Evolutionary conservation across 441 rosid genomes (phyloP), one percentile per base, ranked within the genome.

Genomic region (Pelargonium fulgidum): DNA sequence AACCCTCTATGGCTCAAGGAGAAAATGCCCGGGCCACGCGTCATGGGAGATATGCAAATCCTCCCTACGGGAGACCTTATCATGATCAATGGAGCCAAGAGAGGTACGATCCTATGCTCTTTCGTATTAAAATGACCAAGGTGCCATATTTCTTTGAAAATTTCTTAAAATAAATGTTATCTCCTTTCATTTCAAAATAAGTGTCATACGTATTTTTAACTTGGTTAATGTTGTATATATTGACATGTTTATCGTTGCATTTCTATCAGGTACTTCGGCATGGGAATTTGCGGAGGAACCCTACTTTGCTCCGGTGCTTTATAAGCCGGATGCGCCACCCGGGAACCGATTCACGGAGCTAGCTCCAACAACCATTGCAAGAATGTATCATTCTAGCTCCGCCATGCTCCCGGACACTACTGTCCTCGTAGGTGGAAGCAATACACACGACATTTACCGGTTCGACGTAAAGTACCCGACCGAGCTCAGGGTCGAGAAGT

Each of bases 341-440:
- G 80, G 82, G 7, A 1, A 20, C 17, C 74, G 90, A 58, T 86
- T 87, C 48, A 67, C 59, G 7, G 82, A 68, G 50, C 74, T 85
- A 13, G 59, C 71, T 5, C 56, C 83, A 0, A 11, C 81, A 0
- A 70, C 20, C 3, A 87, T 89, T 26, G 69, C 92, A 2, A 85
- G 91, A 66, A 82, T 87, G 92, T 87, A 89, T 73, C 96, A 89
- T 68, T 82, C 96, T 6, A 26, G 82, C 9, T 75, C 84, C 20
- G 78, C 62, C 1, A 54, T 87, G 12, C 78, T 89, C 2, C 90
- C 92, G 0, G 89, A 89, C 7, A 86, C 83, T 0, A 81, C 71
- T 65, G 45, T 89, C 66, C 79, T 89, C 0, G 79, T 89, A 0
- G 88, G 81, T 0, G 96, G 96, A 12, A 87, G 91, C 81, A 87